Percentiles rank a stretch among this genome's conserved stretches.
Evolutionary conservation across 1,139 yeast species (phyloP).

Genomic region (Pichia sp.): DNA sequence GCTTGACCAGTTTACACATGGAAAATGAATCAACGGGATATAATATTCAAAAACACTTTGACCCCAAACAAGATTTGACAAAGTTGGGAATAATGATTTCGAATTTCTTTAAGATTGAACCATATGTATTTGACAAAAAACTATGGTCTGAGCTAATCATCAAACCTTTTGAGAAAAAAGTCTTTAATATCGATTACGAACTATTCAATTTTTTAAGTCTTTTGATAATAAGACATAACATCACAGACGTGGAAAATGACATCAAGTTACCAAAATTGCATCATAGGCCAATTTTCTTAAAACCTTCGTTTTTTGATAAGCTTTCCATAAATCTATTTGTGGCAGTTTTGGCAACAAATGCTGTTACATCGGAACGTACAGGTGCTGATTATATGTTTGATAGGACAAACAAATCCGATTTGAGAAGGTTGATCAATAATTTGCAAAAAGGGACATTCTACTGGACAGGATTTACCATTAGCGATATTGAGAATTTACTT

Average conservation of each 20-base stretch:
- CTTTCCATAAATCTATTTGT: conserved; percentile 54
- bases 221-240: conserved; percentile 48
- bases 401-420: conserved; percentile 43
- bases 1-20: conserved; percentile 51
- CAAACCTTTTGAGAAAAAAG: conserved; percentile 36
- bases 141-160: conserved; percentile 41
- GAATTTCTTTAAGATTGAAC: conserved; percentile 51
- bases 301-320: conserved; percentile 55
- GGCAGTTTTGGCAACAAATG: conserved; percentile 62
- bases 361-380: conserved; percentile 60
- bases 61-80: conserved; percentile 43
- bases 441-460: conserved; percentile 60
- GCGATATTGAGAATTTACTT: conserved; percentile 44
- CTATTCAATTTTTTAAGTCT: conserved; percentile 35
- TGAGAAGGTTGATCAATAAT: conserved; percentile 50
- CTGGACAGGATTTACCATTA: conserved; percentile 63
- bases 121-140: conserved; percentile 41
- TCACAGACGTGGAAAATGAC: conserved; percentile 44
- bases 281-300: conserved; percentile 47
- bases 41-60: conserved; percentile 28
- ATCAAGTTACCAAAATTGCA: conserved; percentile 50
- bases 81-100: conserved; percentile 46
- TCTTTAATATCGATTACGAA: conserved; percentile 34
- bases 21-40: conserved; percentile 31
- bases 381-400: conserved; percentile 69